Evolutionary conservation across 2,329 filamentous ascomycete genomes (phyloP), one percentile per base, ranked within the genome.

Genomic region (Colletotrichum liaoningense): DNA sequence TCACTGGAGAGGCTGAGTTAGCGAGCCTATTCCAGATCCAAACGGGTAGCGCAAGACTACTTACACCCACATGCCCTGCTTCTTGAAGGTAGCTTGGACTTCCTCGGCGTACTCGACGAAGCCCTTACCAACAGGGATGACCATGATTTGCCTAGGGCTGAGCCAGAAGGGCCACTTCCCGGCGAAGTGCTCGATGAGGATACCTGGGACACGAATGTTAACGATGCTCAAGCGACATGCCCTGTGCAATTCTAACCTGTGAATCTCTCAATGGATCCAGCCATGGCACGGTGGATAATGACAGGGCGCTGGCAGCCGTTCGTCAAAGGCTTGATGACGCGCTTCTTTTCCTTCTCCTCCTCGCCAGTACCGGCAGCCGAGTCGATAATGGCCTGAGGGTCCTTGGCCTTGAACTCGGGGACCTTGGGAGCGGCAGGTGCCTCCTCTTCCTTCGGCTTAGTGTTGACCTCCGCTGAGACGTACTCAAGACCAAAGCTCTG

Each of bases 101-200:
- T 96, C 93, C 80, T 92, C 87, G 75, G 93, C 93, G 81, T 97
- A 95, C 79, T 92, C 91, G 78, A 91, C 89, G 78, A 89, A 92
- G 55, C 89, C 88, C 63, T 92, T 92, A 84, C 93, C 74, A 95
- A 97, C 90, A 30, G 84, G 84, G 28, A 85, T 83, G 55, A 85
- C 82, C 66, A 85, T 87, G 75, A 97, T 90, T 83, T 97, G 94
- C 64, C 94, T 90, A n/a, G 94, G 94, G 77, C 92, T 94, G 75
- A 97, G 86, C 94, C 94, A 97, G 88, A 96, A 95, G 1, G 94
- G 94, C 94, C 94, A 97, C 85, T 95, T 95, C 78, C 94, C 94
- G 67, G 89, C 94, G 81, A 95, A 96, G 83, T 96, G 94, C 87
- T 97, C 94, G 58, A 90, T 94, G 74, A 96, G 87, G 76, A 96